Evolutionary conservation across 2,329 filamentous ascomycete species (phyloP).

Genomic region (Arthrobotrys sinensis): DNA sequence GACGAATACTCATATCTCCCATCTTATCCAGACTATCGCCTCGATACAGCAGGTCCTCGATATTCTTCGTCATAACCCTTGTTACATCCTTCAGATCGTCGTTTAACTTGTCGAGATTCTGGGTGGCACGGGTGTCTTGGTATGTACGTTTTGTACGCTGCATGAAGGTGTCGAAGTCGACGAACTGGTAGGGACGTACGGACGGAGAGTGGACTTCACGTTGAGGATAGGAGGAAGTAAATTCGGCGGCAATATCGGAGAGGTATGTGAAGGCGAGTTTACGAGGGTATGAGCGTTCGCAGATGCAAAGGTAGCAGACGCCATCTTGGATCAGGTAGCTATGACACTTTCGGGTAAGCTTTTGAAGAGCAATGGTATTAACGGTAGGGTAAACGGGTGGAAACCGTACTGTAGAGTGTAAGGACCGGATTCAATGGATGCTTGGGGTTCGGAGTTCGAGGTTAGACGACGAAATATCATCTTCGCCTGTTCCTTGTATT

Average conservation of each 20-base stretch:
- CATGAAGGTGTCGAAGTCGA: constrained; percentile 98
- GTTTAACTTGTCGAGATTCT: constrained; percentile 95
- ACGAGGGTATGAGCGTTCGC: constrained; percentile 92
- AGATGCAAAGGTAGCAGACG: constrained; percentile 93
- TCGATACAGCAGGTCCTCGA: constrained; percentile 95
- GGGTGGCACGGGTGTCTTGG: constrained; percentile 88
- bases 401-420: constrained; percentile 86
- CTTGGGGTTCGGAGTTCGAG: constrained; percentile 89
- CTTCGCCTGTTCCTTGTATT: constrained; percentile 92
- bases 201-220: constrained; percentile 80
- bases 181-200: constrained; percentile 93
- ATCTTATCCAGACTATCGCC: constrained; percentile 96
- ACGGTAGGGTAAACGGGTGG: neutral
- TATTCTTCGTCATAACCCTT: constrained; percentile 99
- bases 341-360: constrained; percentile 41
- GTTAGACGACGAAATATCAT: constrained; percentile 89
- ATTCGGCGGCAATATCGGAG: constrained; percentile 89
- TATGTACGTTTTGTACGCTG: constrained; percentile 92
- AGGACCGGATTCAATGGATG: constrained; percentile 86
- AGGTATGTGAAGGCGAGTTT: constrained; percentile 99
- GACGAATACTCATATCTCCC: constrained; percentile 90
- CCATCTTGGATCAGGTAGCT: constrained; percentile 88
- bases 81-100: constrained; percentile 98
- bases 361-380: neutral
- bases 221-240: constrained; percentile 84